Conservation (phyloP, 257 asterid species). For the Lantana camara region DNA sequence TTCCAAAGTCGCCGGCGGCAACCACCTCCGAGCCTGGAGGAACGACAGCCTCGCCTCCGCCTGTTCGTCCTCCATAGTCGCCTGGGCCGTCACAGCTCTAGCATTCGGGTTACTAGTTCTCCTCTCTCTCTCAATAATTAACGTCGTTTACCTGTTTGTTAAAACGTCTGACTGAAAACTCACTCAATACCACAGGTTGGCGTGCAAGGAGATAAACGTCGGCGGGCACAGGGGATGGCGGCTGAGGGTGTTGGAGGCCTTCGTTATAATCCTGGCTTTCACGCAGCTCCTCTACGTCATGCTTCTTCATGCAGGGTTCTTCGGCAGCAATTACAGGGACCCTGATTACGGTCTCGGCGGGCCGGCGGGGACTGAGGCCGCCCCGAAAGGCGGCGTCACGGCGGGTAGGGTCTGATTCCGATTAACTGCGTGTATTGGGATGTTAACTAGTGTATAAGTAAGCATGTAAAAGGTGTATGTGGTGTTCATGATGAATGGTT, state of each 20-base stretch:
- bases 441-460: no score
- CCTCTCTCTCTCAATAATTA: not conserved
- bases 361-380: constrained; percentile 28
- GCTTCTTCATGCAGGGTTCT: constrained; percentile 62
- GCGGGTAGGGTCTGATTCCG: constrained; percentile 40
- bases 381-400: constrained; percentile 38
- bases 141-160: no score
- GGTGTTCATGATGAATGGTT: no score
- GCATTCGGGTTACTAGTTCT: constrained; percentile 69
- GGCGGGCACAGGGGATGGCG: constrained; percentile 88
- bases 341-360: constrained; percentile 39
- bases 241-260: constrained; percentile 68
- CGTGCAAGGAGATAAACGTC: constrained; percentile 73
- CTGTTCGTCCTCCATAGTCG: constrained; percentile 53
- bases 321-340: constrained; percentile 49
- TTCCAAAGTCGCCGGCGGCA: constrained; percentile 65
- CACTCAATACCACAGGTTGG: constrained; percentile 42
- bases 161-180: no score
- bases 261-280: constrained; percentile 53
- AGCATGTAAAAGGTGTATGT: no score
- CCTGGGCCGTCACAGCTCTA: constrained; percentile 72
- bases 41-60: constrained; percentile 81
- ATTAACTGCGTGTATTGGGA: no score
- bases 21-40: constrained; percentile 71
- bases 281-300: constrained; percentile 64